Percentiles rank a stretch among this genome's conserved stretches.
Conservation (phyloP, 768 basidiomycete species). For the Galerina sulciceps region DNA sequence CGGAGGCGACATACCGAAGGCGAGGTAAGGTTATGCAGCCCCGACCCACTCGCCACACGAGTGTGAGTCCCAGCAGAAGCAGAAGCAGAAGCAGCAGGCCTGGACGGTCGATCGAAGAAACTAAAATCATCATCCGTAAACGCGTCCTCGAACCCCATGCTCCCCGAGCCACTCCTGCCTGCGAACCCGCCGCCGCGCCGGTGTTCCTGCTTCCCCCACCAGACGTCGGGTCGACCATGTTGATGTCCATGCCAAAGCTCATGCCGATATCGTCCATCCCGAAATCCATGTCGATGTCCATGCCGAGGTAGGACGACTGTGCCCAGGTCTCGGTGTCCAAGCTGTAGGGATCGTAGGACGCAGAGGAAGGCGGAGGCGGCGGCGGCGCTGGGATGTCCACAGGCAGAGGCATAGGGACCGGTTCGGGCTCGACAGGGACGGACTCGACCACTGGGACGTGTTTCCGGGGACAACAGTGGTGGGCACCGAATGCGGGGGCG, state of each 20-base stretch:
- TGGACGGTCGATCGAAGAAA: constrained; percentile 72
- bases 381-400: neutral
- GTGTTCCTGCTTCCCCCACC: constrained; percentile 10
- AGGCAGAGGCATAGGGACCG: constrained; percentile 7
- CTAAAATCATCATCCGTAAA: constrained; percentile 91
- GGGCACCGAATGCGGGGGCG: constrained; percentile 57
- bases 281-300: constrained; percentile 58
- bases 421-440: neutral
- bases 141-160: constrained; percentile 59
- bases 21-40: neutral
- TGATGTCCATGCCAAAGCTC: constrained; percentile 32
- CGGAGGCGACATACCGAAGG: constrained; percentile 15
- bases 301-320: constrained; percentile 45
- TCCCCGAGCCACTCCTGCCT: constrained; percentile 2
- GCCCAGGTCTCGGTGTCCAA: constrained; percentile 42
- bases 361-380: constrained; percentile 1
- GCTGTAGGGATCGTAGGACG: constrained; percentile 47
- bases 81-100: neutral
- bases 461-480: constrained; percentile 21
- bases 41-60: constrained; percentile 1
- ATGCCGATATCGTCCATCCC: constrained; percentile 41
- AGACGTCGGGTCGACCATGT: constrained; percentile 4
- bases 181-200: neutral
- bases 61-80: neutral
- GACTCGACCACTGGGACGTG: constrained; percentile 32